phyloP scores from a whole-genome alignment of 2,329 filamentous ascomycete species.

The Xylariaceae sp. region DNA sequence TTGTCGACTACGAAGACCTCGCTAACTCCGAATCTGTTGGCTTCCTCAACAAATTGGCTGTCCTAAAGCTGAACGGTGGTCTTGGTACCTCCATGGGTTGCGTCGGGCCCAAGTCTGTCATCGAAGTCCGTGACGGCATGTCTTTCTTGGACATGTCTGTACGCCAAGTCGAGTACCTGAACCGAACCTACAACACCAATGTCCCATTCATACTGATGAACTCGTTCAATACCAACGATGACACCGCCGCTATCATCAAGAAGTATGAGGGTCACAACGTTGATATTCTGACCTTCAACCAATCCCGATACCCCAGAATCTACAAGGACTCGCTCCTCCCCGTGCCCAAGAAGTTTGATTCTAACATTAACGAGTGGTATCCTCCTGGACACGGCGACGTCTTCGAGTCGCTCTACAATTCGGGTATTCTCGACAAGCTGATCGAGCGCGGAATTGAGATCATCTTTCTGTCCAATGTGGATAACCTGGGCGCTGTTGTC shows the following conservation, averaged over 20 bases:
- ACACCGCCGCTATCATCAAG: constrained; percentile 99
- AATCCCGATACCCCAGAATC: constrained; percentile 96
- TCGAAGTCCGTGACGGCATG: constrained; percentile 99
- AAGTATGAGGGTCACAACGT: constrained; percentile 99
- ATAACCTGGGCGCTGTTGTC: constrained; percentile 96
- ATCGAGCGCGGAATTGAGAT: constrained; percentile 94
- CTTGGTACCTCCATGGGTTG: constrained; percentile 99
- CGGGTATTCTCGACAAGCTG: constrained; percentile 94
- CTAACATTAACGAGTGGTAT: constrained; percentile 95
- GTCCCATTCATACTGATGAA: constrained; percentile 99
- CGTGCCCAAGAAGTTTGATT: constrained; percentile 84
- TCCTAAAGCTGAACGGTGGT: constrained; percentile 98
- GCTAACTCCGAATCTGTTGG: constrained; percentile 86
- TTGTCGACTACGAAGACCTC: constrained; percentile 90
- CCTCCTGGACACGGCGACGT: constrained; percentile 99
- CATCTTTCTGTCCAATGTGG: constrained; percentile 97
- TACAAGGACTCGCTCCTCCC: constrained; percentile 97
- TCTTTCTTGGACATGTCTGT: constrained; percentile 99
- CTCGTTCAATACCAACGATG: constrained; percentile 99
- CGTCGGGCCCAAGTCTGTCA: constrained; percentile 98
- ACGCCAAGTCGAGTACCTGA: constrained; percentile 97
- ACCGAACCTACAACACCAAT: constrained; percentile 95
- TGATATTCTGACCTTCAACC: constrained; percentile 99
- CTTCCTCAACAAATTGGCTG: constrained; percentile 95
- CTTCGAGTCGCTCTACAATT: constrained; percentile 99